These are phyloP conservation scores for Chenopodium suecicum DNA, from an alignment of 148 eudicot genomes.

Conservation along the genomic window DNA sequence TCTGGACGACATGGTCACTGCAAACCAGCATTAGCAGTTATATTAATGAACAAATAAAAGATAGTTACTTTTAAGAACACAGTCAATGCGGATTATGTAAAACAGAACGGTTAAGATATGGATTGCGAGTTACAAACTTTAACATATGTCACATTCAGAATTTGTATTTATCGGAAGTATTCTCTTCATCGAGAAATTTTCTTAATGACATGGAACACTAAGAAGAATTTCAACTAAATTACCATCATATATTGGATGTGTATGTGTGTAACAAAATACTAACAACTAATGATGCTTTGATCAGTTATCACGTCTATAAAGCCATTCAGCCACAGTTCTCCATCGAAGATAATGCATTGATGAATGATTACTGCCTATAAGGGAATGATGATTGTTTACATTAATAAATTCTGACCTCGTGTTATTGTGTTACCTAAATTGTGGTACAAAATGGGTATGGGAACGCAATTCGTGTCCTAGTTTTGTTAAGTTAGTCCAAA, in stretches of 20 bases:
- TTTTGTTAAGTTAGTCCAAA: no score
- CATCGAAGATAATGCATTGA: not conserved
- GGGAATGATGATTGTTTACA: no score
- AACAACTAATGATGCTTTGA: not conserved
- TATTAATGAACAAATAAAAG: not conserved
- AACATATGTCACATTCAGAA: not conserved
- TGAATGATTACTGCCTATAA: no score
- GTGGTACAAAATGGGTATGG: no score
- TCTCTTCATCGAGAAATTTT: not conserved
- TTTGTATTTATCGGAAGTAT: not conserved
- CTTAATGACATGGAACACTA: not conserved
- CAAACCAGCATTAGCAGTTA: constrained; percentile 19
- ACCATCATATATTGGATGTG: not conserved
- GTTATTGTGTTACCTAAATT: no score
- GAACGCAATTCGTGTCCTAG: no score
- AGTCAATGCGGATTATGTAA: not conserved
- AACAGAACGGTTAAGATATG: no score
- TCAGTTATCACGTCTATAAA: not conserved
- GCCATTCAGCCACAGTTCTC: not conserved
- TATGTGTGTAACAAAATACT: no score
- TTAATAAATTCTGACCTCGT: no score
- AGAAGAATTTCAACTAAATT: not conserved
- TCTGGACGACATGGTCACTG: constrained; percentile 61
- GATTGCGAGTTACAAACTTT: no score
- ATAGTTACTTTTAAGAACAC: not conserved